These are phyloP conservation scores for Rhizophagus sp. DNA, from an alignment of 192 early-diverging fungal species.

Conservation along the genomic window DNA sequence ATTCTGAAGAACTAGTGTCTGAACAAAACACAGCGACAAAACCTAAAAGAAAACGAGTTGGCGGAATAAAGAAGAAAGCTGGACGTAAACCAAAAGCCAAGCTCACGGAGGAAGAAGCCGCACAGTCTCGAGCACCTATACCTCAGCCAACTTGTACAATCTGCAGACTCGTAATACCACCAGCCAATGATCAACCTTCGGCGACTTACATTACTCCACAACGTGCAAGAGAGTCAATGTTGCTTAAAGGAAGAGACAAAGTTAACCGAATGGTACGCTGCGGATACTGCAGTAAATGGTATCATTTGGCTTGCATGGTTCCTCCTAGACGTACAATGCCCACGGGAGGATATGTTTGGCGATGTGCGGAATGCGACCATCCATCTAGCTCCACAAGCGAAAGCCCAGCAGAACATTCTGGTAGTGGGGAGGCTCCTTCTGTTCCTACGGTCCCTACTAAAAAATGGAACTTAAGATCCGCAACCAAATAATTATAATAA, in stretches of 20 bases:
- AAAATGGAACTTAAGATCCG: constrained; percentile 10
- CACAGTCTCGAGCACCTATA: neutral
- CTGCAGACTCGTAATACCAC: neutral
- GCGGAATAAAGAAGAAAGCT: neutral
- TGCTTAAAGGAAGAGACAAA: constrained; percentile 28
- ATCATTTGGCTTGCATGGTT: constrained; percentile 28
- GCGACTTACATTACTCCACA: neutral
- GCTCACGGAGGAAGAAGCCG: neutral
- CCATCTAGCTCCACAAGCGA: neutral
- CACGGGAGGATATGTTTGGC: constrained; percentile 17
- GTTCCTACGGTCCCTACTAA: neutral
- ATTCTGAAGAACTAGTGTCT: neutral
- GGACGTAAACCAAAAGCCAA: neutral
- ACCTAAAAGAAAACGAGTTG: neutral
- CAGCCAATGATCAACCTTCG: constrained; percentile 5
- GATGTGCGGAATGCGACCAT: constrained; percentile 30
- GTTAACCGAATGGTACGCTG: constrained; percentile 28
- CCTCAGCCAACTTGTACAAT: constrained; percentile 27
- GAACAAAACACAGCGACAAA: neutral
- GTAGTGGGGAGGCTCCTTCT: neutral
- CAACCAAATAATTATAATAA: neutral
- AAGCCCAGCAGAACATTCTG: neutral
- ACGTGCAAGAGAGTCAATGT: constrained; percentile 4
- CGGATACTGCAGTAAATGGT: constrained; percentile 23
- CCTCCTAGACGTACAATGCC: constrained; percentile 28